Conservation (phyloP, 2,329 filamentous ascomycete genomes). For the Arachnopeziza araneosa region DNA sequence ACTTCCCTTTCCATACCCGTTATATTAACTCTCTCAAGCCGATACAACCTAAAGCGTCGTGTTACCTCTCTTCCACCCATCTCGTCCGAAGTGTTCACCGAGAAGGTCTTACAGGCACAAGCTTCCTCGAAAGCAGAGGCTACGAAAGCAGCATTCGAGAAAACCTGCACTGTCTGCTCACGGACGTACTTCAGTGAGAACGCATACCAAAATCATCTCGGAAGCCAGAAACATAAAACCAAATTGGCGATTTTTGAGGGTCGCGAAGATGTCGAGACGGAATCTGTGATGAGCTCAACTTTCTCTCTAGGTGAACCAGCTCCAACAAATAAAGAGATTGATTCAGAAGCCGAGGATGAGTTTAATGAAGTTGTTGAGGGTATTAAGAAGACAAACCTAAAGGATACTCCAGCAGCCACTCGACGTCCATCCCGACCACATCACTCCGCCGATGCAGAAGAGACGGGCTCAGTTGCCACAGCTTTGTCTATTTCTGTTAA, state of each 20-base stretch:
- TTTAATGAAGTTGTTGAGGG: slow-evolving; percentile 73
- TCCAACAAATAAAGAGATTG: slow-evolving; percentile 41
- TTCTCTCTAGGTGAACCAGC: slow-evolving; percentile 79
- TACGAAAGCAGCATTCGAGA: slow-evolving; percentile 84
- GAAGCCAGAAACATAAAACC: slow-evolving; percentile 82
- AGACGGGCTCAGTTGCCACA: slow-evolving; percentile 13
- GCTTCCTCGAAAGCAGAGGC: slow-evolving; percentile 78
- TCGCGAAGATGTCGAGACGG: slow-evolving; percentile 56
- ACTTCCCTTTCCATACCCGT: background rate
- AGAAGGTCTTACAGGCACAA: slow-evolving; percentile 90
- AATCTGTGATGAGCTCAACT: slow-evolving; percentile 82
- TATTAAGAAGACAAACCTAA: slow-evolving; percentile 59
- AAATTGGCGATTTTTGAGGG: slow-evolving; percentile 48
- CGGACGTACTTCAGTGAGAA: slow-evolving; percentile 97
- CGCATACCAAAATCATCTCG: slow-evolving; percentile 87
- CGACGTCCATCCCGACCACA: slow-evolving; percentile 22
- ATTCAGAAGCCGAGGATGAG: slow-evolving; percentile 66
- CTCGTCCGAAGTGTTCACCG: slow-evolving; percentile 85
- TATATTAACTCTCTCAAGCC: slow-evolving; percentile 42
- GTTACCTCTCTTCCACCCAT: slow-evolving; percentile 88
- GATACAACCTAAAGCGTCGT: slow-evolving; percentile 94
- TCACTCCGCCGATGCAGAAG: slow-evolving; percentile 13
- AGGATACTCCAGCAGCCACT: slow-evolving; percentile 27
- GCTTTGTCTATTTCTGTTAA: slow-evolving; percentile 20
- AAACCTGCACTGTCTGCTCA: slow-evolving; percentile 72